Evolutionary conservation across 2,329 filamentous ascomycete genomes (phyloP), one percentile per base, ranked within the genome.

Genomic region (Alternaria burnsii): DNA sequence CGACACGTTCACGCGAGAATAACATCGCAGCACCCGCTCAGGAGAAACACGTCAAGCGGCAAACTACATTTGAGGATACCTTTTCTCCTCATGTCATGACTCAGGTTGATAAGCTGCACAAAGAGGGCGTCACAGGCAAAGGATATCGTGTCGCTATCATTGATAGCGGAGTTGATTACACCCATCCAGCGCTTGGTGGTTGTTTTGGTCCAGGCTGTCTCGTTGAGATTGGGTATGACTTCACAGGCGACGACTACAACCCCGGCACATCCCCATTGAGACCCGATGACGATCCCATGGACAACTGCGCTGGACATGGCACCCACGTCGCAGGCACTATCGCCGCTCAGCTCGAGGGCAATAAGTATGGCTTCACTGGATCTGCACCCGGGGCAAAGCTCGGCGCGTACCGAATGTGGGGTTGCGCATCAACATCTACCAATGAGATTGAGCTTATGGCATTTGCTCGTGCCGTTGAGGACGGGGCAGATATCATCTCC

Each of bases 251-350:
- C 16, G 43, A 38, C 4, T 41, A 34, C 24, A 20, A 22, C n/a
- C 28, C 11, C 8, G 16, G 3, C 16, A 22, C 9, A 18, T 42
- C 3, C 0, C 24, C 30, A 11, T 32, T 32, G 11, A 36, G 16
- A 14, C 32, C 32, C 12, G 32, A 36, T 5, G 6, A 28, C 16
- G 28, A 36, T 16, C 46, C 46, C 14, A 52, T 41, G 34, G 48
- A 52, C 24, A 40, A 30, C 14, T 18, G 12, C 11, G 52, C 40
- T 26, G 87, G 87, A 3, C 87, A 90, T 73, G 87, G 88, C 30
- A 87, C 85, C 0, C 70, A 72, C 24, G 65, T 71, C 40, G 82
- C 87, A 2, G 88, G 88, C 32, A 89, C 87, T 61, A 83, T 90
- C 44, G 88, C 86, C 2, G 87, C 87, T 1, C 84, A 88, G 71